These are phyloP conservation scores for Entomortierella chlamydospora DNA, from an alignment of 192 early-diverging fungal species.

Conservation along the genomic window DNA sequence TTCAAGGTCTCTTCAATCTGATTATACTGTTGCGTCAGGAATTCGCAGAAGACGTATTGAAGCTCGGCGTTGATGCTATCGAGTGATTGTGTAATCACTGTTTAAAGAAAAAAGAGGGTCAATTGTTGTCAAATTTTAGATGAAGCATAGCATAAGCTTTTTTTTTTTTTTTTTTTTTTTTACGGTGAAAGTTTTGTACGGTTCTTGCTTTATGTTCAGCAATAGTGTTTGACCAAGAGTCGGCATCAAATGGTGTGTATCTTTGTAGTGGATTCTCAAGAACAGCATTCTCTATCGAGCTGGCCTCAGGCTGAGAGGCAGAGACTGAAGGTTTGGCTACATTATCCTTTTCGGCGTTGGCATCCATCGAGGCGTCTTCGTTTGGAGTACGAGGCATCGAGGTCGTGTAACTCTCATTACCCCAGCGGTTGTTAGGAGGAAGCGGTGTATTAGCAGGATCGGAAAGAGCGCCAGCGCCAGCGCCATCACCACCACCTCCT, in stretches of 20 bases:
- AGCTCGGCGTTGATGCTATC: slow-evolving; percentile 32
- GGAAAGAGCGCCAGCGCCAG: no score
- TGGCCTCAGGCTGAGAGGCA: neutral
- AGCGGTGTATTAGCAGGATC: no score
- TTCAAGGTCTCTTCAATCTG: slow-evolving; percentile 16
- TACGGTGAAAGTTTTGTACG: slow-evolving; percentile 10
- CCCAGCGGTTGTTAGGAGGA: no score
- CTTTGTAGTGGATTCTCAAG: neutral
- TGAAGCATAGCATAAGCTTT: neutral
- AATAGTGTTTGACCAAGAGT: neutral
- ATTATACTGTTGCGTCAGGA: slow-evolving; percentile 20
- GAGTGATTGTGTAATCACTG: slow-evolving; percentile 14
- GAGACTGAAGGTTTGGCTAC: no score
- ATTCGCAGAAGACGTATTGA: slow-evolving; percentile 37
- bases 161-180: slow-evolving; percentile 2
- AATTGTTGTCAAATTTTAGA: neutral
- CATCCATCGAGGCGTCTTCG: no score
- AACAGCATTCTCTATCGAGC: neutral
- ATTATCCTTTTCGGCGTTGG: no score
- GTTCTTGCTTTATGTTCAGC: slow-evolving; percentile 3
- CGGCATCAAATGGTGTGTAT: slow-evolving; percentile 1
- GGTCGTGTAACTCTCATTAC: no score
- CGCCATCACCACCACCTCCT: no score
- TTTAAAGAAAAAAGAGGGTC: neutral
- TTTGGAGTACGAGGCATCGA: no score